Evolutionary conservation across 805 yeast genomes (phyloP), one percentile per base, ranked within the genome.

Genomic region (Candida qinlingensis): DNA sequence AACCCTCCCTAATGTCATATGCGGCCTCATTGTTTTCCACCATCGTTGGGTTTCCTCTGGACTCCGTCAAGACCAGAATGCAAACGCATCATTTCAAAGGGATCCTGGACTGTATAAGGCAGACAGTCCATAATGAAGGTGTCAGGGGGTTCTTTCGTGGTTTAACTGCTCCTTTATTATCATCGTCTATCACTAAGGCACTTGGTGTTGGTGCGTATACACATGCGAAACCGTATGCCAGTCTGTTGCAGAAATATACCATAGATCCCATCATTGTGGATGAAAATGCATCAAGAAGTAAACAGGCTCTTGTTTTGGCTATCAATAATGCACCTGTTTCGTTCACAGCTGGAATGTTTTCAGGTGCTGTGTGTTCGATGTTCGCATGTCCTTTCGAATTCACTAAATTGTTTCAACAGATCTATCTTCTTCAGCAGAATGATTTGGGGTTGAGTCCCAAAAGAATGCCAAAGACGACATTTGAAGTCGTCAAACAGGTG

Each of bases 301-400:
- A 28, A 34, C 39, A 34, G 29, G 47, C 63, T 2, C 2, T 54
- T 4, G 37, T 53, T 9, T 12, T 52, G 11, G 67, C 66, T 2
- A 7, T 65, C 6, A 65, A 70, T 42, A 74, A 71, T 63, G 57
- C 78, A 48, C 74, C 87, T 56, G 53, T 74, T 6, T 40, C 45
- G 4, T 43, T 47, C 33, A 36, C 42, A 11, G 46, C 46, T 12
- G 96, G 96, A 5, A 67, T 76, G 4, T 52, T 79, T 0, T 80
- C 94, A 0, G 96, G 96, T 5, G 77, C 77, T 6, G 65, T 73
- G 3, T 80, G 85, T 11, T 75, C 88, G 4, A 35, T 75, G 6
- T 79, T 82, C 63, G 86, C 90, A 3, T 85, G 92, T 55, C 96
- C 96, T 2, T 88, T 88, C 62, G 96, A 88, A 64, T 79, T 87